These are phyloP conservation scores for Orbilia oligospora DNA, from an alignment of 2,329 filamentous ascomycete species.

Conservation along the genomic window DNA sequence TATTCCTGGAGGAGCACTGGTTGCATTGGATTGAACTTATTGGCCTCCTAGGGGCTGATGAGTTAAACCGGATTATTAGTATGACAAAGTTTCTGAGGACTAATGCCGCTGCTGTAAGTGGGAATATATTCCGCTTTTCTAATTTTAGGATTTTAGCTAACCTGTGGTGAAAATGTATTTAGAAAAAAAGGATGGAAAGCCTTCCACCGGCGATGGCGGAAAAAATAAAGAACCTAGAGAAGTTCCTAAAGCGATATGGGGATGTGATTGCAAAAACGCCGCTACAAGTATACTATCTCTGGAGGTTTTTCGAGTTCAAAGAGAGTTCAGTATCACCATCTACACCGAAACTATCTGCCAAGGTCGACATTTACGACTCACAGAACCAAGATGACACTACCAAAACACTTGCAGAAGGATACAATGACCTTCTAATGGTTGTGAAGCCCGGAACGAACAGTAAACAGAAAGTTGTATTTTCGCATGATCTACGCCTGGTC, in stretches of 20 bases:
- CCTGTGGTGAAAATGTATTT: too few species aligned
- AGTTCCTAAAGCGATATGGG: background rate
- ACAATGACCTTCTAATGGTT: background rate
- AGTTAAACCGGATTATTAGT: background rate
- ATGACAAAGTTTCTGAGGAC: background rate
- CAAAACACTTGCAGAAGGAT: background rate
- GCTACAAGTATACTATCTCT: slow-evolving; percentile 25
- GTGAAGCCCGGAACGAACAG: background rate
- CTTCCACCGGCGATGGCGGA: background rate
- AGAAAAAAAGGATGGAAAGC: background rate
- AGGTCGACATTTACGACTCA: slow-evolving; percentile 9
- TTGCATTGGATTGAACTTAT: slow-evolving; percentile 34
- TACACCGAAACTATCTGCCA: background rate
- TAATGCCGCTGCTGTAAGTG: background rate
- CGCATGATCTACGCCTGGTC: background rate
- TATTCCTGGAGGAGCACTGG: background rate
- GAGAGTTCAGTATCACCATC: background rate
- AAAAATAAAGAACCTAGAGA: background rate
- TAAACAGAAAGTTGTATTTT: background rate
- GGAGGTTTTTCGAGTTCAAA: slow-evolving; percentile 22
- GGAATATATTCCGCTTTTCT: background rate
- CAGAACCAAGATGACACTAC: background rate
- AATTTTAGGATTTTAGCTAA: background rate
- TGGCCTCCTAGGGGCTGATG: background rate
- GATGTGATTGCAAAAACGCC: background rate